Evolutionary conservation across 495 filamentous ascomycete genomes (phyloP).

Genomic region (Talaromyces ruber): DNA sequence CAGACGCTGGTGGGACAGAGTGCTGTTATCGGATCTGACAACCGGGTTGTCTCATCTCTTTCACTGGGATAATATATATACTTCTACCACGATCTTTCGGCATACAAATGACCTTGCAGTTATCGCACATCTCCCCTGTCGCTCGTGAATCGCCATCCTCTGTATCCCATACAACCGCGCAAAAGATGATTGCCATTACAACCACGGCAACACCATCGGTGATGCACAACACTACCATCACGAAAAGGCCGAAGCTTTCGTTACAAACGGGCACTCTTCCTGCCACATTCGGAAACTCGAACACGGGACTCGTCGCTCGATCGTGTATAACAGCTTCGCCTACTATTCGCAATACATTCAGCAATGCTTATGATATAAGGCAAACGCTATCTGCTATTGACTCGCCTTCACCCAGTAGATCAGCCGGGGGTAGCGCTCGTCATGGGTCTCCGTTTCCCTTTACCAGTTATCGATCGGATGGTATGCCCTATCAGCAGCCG

Average conservation of each 20-base stretch:
- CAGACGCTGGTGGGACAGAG: neutral
- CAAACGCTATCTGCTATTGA: constrained; percentile 53
- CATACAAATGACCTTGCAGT: constrained; percentile 1
- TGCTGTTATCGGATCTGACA: neutral
- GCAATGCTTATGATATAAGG: constrained; percentile 66
- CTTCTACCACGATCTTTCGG: neutral
- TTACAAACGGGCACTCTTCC: constrained; percentile 59
- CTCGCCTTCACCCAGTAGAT: constrained; percentile 21
- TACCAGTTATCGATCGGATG: constrained; percentile 9
- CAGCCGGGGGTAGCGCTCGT: constrained; percentile 27
- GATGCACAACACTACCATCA: constrained; percentile 28
- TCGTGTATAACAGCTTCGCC: constrained; percentile 59
- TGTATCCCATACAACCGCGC: constrained; percentile 8
- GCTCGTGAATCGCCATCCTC: constrained; percentile 18
- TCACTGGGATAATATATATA: neutral
- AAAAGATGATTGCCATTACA: constrained; percentile 16
- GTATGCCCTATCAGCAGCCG: constrained; percentile 55
- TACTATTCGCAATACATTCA: constrained; percentile 74
- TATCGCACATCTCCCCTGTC: constrained; percentile 9
- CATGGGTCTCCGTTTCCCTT: constrained; percentile 26
- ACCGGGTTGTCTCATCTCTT: neutral
- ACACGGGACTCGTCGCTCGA: constrained; percentile 43
- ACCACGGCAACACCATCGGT: constrained; percentile 22
- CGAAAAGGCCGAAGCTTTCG: constrained; percentile 66
- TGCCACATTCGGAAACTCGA: constrained; percentile 43